Evolutionary conservation across 768 basidiomycete species (phyloP), one percentile per base, ranked within the genome.

Genomic region (Cystofilobasidium capitatum): DNA sequence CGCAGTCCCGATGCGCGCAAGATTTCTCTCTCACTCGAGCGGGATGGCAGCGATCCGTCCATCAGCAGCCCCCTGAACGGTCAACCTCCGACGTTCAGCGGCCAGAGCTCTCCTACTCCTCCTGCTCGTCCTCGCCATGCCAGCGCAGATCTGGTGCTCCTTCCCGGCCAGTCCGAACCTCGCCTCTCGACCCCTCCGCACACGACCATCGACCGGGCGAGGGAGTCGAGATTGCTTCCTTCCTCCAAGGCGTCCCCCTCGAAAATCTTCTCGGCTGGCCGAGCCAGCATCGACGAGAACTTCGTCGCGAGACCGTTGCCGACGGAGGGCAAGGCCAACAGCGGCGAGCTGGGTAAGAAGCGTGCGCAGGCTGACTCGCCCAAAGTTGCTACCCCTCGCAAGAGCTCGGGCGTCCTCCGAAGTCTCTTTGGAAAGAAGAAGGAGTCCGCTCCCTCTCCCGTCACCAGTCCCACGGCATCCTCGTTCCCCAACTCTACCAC

Each of bases 361-460:
- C 31, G 35, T 20, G 60, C 24, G 0, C 58, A 49, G 20, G 40
- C 39, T 16, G 61, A 68, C 37, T 55, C 61, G 61, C 35, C 55
- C 42, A 68, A 51, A 36, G 60, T 22, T 9, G 24, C 47, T 24
- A 68, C 66, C n/a, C 66, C 66, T n/a, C 54, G 51, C 26, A 68
- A 68, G 61, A 63, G 66, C 54, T 68, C 61, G 17, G 66, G 66
- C n/a, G 66, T 62, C 4, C 44, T 68, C 3, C 39, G 66, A n/a
- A 58, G 62, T n/a, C 44, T 68, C 51, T 68, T 68, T 33, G 66
- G 66, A 29, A 68, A 68, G 42, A 62, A 62, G 42, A 68, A 68
- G 61, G 66, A 68, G 4, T 45, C 61, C 36, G 35, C 44, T 13
- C 33, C 63, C 8, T 59, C n/a, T 36, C 58, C 39, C 26, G 4